Percentiles rank a stretch among this genome's conserved stretches.
Conservation (phyloP, 345 rosid genomes). For the Capsella bursapastoris region DNA sequence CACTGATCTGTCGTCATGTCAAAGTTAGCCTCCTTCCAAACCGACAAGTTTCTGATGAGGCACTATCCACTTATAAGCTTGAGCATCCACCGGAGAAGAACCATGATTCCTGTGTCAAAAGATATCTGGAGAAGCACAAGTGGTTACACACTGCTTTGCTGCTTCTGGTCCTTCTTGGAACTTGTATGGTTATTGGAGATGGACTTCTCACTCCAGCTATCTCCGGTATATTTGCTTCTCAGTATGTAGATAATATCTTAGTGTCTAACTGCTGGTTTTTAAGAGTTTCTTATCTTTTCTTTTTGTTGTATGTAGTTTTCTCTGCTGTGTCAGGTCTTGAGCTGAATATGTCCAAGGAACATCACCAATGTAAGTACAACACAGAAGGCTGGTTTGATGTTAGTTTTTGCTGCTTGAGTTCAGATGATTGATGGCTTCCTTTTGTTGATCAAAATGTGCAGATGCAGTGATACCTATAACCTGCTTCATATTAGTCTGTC, state of each 20-base stretch:
- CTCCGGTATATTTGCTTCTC: slow-evolving; percentile 61
- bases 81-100: slow-evolving; percentile 77
- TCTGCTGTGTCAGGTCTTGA: slow-evolving; percentile 98
- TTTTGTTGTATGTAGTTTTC: slow-evolving; percentile 62
- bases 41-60: slow-evolving; percentile 90
- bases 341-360: slow-evolving; percentile 87
- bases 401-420: slow-evolving; percentile 25
- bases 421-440: slow-evolving; percentile 30
- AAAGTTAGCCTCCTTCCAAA: slow-evolving; percentile 96
- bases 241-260: slow-evolving; percentile 8
- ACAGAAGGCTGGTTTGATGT: slow-evolving; percentile 30
- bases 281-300: slow-evolving; percentile 10
- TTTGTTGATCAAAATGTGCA: slow-evolving; percentile 47
- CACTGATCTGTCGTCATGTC: slow-evolving; percentile 89
- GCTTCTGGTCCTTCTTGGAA: slow-evolving; percentile 93
- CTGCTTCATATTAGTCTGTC: slow-evolving; percentile 93
- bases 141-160: slow-evolving; percentile 87
- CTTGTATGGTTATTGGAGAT: slow-evolving; percentile 99
- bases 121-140: slow-evolving; percentile 80
- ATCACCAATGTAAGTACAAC: slow-evolving; percentile 77
- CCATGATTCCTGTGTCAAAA: slow-evolving; percentile 65
- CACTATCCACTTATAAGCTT: slow-evolving; percentile 90
- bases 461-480: slow-evolving; percentile 96
- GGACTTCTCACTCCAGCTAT: slow-evolving; percentile 98
- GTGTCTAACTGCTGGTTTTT: background rate